Evolutionary conservation across 371 early-diverging fungal species (phyloP), one percentile per base, ranked within the genome.

Genomic region (Mortierella sp.): DNA sequence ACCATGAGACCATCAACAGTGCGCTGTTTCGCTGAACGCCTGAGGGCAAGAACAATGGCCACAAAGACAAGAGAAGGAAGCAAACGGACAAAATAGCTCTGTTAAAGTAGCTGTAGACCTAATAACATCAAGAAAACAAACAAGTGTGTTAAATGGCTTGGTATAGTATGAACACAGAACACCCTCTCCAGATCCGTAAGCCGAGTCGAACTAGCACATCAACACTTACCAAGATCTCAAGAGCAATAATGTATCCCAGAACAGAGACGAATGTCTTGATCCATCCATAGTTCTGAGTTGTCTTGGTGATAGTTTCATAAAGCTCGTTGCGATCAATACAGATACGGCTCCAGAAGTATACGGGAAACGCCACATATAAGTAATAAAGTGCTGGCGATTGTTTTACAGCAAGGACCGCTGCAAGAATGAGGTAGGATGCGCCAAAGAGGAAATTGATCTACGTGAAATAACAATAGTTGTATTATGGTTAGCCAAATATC

Each of bases 381-480:
- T 97, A 96, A 84, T 98, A 97, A 78, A 93, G 89, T 11, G 72
- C 67, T 5, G 96, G 96, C 70, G 96, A 94, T 20, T 91, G 83
- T 84, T 97, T 95, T 28, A 90, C 67, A 61, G 85, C 88, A 24
- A 96, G 84, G 64, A 94, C 79, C 14, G 73, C 70, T 0, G 78
- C 83, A 20, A 94, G 77, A 1, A 72, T 68, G 14, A 58, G 68
- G 66, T 91, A 87, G 0, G 86, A 72, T 0, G 86, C 32, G 4
- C 79, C 20, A 0, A 91, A 86, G 1, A 88, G 47, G 12, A 77
- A 22, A 68, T 90, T 78, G 66, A 90, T 64, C 90, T 90, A 77
- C 47, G 35, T 49, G 26, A 10, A 18, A 47, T 47, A 20, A 4
- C 30, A 30, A 30, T 30, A 4, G 30, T 30, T 30, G 30, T 30